Base-by-base conservation (phyloP, 2,329 filamentous ascomycete genomes). In the Ambrosiella beaveri region DNA sequence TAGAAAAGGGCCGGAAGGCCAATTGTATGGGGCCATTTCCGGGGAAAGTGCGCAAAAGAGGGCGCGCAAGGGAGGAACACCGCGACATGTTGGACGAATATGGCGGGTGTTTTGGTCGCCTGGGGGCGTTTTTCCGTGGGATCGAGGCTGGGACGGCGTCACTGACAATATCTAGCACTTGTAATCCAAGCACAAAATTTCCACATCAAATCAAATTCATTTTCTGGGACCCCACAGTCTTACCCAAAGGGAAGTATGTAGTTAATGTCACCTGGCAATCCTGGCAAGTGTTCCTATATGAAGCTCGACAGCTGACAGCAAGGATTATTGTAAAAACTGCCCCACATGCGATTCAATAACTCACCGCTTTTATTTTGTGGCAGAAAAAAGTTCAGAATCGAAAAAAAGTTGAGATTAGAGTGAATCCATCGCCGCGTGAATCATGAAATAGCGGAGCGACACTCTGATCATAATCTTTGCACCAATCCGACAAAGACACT, bases 51-150 rank as follows among this genome's bases (percentile, higher is more conserved):
- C 75, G 72, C 63, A 76, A 68, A 63, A 82, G 69, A 62, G 80
- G 79, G 70, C 78, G 71, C 59, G 71, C 72, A 67, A 77, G 76
- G 71, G 76, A 78, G 68, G 77, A 77, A 67, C 77, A 79, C 68
- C 73, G 73, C 68, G 80, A 77, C 80, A 83, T 83, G 66, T 38
- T 57, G 2, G 38, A 11, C 9, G 36, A 15, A n/a, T 54, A 12
- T 27, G 11, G 36, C 51, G 36, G 17, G 17, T 39, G 17, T 17
- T 47, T 17, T 47, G 44, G n/a, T 17, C 13, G 44, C 3, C 27
- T 27, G 44, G n/a, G 15, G 15, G n/a, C 13, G n/a, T 15, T 13
- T 49, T 49, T 19, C 27, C 44, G 44, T 49, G 44, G 44, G 15
- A 11, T 49, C n/a, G n/a, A 17, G n/a, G 44, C 44, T 36, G 47